phyloP scores from a whole-genome alignment of 768 basidiomycete species.

The Suillus fuscotomentosus region DNA sequence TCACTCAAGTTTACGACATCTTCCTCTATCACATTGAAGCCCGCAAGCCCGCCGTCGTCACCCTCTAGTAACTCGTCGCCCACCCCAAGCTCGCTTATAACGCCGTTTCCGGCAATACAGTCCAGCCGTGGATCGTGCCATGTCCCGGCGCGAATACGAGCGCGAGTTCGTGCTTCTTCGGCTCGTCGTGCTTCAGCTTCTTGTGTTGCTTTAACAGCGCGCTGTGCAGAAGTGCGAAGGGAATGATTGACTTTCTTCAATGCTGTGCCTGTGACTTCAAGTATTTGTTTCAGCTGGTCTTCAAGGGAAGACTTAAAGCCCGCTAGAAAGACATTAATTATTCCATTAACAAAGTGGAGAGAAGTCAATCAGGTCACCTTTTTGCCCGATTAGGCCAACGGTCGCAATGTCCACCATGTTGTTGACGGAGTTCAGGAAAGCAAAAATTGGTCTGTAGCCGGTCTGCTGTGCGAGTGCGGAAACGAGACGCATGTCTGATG shows the following conservation, averaged over 20 bases:
- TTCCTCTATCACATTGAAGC: constrained; percentile 13
- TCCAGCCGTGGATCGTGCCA: constrained; percentile 91
- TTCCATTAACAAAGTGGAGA: neutral
- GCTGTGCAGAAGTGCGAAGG: constrained; percentile 43
- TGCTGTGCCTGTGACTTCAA: constrained; percentile 73
- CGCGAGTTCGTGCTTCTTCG: constrained; percentile 37
- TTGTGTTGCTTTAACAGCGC: constrained; percentile 36
- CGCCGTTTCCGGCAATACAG: constrained; percentile 79
- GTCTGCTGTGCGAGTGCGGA: constrained; percentile 73
- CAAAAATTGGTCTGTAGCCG: constrained; percentile 89
- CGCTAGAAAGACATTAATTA: constrained; percentile 41
- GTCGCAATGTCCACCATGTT: constrained; percentile 89
- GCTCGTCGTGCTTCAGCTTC: constrained; percentile 35
- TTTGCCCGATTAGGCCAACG: constrained; percentile 94
- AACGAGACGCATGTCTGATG: constrained; percentile 69
- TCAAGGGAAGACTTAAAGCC: constrained; percentile 78
- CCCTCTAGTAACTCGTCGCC: constrained; percentile 64
- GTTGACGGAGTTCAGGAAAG: constrained; percentile 76
- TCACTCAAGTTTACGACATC: constrained; percentile 11
- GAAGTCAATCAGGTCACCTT: constrained; percentile 45
- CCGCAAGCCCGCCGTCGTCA: constrained; percentile 30
- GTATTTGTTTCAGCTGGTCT: constrained; percentile 82
- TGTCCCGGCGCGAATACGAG: constrained; percentile 56
- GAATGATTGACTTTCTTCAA: constrained; percentile 62
- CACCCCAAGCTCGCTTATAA: constrained; percentile 82